phyloP scores from a whole-genome alignment of 2,329 filamentous ascomycete genomes.

The Lecanicillium sp. region DNA sequence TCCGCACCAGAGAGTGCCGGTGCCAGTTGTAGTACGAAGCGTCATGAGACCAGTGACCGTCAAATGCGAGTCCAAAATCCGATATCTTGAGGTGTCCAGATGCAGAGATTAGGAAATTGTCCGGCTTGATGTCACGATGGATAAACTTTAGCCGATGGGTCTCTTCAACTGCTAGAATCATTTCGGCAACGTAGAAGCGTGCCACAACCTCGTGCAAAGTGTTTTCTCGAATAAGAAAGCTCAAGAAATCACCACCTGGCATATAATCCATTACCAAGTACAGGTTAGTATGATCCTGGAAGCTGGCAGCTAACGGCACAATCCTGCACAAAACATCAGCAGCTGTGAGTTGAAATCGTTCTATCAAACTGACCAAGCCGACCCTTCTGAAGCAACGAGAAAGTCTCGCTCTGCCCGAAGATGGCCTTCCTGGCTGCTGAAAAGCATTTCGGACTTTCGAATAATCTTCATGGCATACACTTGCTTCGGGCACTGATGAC shows the following conservation, averaged over 20 bases:
- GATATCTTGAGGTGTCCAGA: slow-evolving; percentile 91
- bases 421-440: slow-evolving; percentile 86
- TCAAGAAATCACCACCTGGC: slow-evolving; percentile 91
- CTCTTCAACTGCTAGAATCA: slow-evolving; percentile 92
- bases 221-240: slow-evolving; percentile 77
- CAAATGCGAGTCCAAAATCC: slow-evolving; percentile 91
- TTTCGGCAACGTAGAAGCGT: slow-evolving; percentile 87
- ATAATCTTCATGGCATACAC: slow-evolving; percentile 98
- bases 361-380: slow-evolving; percentile 53
- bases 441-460: slow-evolving; percentile 85
- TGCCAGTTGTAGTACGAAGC: slow-evolving; percentile 80
- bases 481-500: slow-evolving; percentile 29
- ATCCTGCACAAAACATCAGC: slow-evolving; percentile 44
- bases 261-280: slow-evolving; percentile 99
- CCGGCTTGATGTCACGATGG: slow-evolving; percentile 91
- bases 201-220: slow-evolving; percentile 71
- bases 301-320: slow-evolving; percentile 79
- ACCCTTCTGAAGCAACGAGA: slow-evolving; percentile 80
- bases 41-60: slow-evolving; percentile 91
- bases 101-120: slow-evolving; percentile 88
- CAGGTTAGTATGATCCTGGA: slow-evolving; percentile 75
- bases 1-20: slow-evolving; percentile 70
- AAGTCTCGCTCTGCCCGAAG: slow-evolving; percentile 88
- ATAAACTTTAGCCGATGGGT: slow-evolving; percentile 84
- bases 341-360: not conserved